Conservation (phyloP, 1,284 basidiomycete genomes). For the Violaceomyces palustris region DNA sequence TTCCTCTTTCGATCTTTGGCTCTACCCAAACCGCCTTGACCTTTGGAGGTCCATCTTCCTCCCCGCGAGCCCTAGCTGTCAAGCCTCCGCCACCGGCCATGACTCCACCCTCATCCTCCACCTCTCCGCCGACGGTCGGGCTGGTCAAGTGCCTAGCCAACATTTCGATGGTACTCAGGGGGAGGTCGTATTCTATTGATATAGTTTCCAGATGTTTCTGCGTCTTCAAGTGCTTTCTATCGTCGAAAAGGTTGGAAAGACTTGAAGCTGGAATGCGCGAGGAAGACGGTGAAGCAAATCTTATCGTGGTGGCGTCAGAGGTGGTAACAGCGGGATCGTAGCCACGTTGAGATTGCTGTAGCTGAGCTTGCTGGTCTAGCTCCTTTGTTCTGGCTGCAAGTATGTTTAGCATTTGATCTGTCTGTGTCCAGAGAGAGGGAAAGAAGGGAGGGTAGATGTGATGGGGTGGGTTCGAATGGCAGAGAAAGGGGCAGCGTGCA, state of each 20-base stretch:
- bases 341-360: conserved; percentile 8
- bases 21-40: conserved; percentile 24
- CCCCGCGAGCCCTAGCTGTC: conserved; percentile 8
- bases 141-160: conserved; percentile 27
- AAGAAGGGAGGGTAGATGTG: neutral
- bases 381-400: conserved; percentile 14
- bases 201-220: conserved; percentile 19
- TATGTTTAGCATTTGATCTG: conserved; percentile 32
- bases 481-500: no score
- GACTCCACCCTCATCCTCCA: conserved; percentile 9
- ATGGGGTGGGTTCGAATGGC: neutral
- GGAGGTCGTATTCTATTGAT: conserved; percentile 30
- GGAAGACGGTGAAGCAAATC: neutral
- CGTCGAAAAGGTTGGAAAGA: conserved; percentile 22
- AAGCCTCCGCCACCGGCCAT: no score
- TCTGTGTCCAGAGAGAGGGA: conserved; percentile 2
- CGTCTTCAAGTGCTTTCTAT: conserved; percentile 28
- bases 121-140: conserved; percentile 29
- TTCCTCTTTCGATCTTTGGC: conserved; percentile 5
- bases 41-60: conserved; percentile 15
- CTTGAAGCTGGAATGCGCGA: conserved; percentile 19
- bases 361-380: conserved; percentile 4
- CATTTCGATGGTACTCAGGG: conserved; percentile 13
- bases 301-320: neutral
- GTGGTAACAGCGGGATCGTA: neutral